Conservation (phyloP, 495 filamentous ascomycete species). For the Penicillium mononematosum region DNA sequence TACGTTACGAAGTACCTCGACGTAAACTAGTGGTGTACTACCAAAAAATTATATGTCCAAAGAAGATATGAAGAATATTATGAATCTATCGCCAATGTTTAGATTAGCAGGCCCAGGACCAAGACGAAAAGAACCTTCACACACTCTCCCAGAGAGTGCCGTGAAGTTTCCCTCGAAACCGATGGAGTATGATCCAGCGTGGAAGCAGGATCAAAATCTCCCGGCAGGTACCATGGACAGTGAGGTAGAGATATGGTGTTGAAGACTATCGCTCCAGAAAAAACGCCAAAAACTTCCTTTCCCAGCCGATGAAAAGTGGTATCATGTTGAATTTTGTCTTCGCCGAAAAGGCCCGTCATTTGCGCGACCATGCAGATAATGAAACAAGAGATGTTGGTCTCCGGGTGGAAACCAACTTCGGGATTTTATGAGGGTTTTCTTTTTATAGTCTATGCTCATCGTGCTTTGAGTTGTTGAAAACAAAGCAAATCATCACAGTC, state of each 20-base stretch:
- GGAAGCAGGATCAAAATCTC: conserved; percentile 2
- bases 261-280: conserved; percentile 46
- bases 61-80: conserved; percentile 25
- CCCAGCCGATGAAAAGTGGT: conserved; percentile 52
- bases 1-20: neutral
- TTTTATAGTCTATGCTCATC: conserved; percentile 46
- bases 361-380: conserved; percentile 47
- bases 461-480: conserved; percentile 62
- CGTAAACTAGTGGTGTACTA: neutral
- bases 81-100: conserved; percentile 49
- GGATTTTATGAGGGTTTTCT: conserved; percentile 24
- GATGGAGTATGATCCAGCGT: conserved; percentile 10
- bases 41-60: conserved; percentile 1
- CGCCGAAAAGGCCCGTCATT: conserved; percentile 41
- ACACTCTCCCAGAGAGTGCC: conserved; percentile 7
- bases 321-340: conserved; percentile 57
- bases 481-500: conserved; percentile 58
- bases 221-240: conserved; percentile 14
- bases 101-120: conserved; percentile 39
- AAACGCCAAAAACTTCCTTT: conserved; percentile 50
- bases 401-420: conserved; percentile 19
- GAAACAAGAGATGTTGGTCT: conserved; percentile 32
- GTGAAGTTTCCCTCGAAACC: conserved; percentile 14
- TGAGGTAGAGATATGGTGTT: conserved; percentile 30
- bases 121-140: conserved; percentile 6